A percentile compares a stretch with the other conserved stretches of the same genome.
Conservation (phyloP, 2,329 filamentous ascomycete genomes). For the Onygena corvina region DNA sequence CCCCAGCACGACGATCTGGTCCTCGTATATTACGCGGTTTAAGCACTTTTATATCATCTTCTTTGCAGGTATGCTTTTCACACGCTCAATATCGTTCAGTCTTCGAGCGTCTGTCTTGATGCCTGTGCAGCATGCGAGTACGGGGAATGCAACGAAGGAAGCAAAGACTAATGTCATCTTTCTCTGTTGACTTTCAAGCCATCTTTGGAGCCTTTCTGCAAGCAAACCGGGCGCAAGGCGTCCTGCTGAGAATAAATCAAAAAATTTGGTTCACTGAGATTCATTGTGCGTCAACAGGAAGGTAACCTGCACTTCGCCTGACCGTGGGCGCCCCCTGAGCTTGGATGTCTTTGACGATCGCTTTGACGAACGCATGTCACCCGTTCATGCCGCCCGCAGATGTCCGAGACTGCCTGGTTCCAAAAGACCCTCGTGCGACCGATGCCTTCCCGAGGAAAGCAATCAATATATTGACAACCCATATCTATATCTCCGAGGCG, state of each 20-base stretch:
- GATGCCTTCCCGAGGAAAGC: neutral
- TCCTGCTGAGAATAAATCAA: neutral
- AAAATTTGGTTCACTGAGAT: neutral
- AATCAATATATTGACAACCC: neutral
- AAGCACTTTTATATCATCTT: neutral
- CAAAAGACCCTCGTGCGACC: neutral
- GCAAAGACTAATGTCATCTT: neutral
- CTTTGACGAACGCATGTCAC: neutral
- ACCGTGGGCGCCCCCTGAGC: neutral
- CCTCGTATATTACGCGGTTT: slow-evolving; percentile 2
- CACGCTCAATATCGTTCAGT: neutral
- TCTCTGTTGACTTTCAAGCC: neutral
- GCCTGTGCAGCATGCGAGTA: neutral
- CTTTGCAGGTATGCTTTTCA: neutral
- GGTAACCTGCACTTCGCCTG: neutral
- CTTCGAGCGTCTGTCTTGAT: neutral
- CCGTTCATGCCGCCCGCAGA: neutral
- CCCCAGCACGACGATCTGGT: neutral
- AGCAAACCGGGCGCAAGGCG: neutral
- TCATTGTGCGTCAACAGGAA: neutral
- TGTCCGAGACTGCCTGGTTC: no score
- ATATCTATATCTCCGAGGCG: neutral
- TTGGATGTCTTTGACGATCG: slow-evolving; percentile 2
- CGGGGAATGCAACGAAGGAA: no score
- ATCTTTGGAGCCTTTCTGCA: neutral